Evolutionary conservation across 163 green algal genomes (phyloP).

Genomic region (Botryococcus braunii): DNA sequence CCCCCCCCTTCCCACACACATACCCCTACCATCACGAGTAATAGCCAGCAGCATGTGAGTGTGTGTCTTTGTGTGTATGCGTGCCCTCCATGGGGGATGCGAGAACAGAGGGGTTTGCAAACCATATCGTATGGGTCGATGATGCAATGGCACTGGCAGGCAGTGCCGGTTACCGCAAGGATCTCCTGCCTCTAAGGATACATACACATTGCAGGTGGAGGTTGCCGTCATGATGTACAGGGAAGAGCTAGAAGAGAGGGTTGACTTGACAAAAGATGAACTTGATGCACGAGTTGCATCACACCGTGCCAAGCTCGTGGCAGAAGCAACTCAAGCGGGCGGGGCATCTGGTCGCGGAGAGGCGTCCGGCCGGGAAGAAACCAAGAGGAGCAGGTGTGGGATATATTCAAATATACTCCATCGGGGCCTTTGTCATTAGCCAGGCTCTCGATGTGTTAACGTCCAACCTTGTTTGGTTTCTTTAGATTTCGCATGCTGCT

Average conservation of each 20-base stretch:
- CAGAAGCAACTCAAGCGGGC: slow-evolving; percentile 29
- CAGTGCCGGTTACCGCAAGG: too few species aligned
- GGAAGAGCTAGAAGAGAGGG: slow-evolving; percentile 47
- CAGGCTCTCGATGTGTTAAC: not conserved
- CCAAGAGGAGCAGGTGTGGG: slow-evolving; percentile 11
- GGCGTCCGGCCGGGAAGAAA: not conserved
- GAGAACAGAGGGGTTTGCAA: too few species aligned
- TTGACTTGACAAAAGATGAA: slow-evolving; percentile 17
- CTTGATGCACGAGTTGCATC: slow-evolving; percentile 33
- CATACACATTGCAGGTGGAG: slow-evolving; percentile 43
- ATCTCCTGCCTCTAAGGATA: too few species aligned
- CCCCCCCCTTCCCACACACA: too few species aligned
- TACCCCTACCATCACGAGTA: too few species aligned
- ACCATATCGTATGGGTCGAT: too few species aligned
- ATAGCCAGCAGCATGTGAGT: too few species aligned
- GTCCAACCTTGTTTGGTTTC: not conserved
- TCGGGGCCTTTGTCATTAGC: not conserved
- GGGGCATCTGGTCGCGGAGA: slow-evolving; percentile 6
- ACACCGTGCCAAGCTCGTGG: slow-evolving; percentile 34
- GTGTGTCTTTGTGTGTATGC: too few species aligned
- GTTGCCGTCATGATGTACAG: slow-evolving; percentile 42
- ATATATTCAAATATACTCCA: not conserved
- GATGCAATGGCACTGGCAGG: too few species aligned
- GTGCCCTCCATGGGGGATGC: too few species aligned
- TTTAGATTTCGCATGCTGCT: not conserved